Base-by-base conservation (phyloP, 192 early-diverging fungal species). In the Pilobolus umbonatus region DNA sequence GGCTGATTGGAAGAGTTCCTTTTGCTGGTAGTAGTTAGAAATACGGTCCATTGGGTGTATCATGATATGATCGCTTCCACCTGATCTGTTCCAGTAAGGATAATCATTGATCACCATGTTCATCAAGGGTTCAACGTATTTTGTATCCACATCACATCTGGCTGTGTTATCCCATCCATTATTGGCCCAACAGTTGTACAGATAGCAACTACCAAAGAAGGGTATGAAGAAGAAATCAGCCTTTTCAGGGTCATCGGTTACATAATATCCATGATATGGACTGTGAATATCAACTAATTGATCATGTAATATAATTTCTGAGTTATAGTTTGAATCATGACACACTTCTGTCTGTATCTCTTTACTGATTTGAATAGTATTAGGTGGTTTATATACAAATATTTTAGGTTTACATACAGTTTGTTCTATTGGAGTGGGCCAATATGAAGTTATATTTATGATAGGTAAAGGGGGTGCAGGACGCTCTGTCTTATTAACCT, bases 201-300 rank as follows among this genome's bases (percentile, higher is more conserved):
- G 46, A 40, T 70, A 79, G 45, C 71, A 75, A 40, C 64, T 57
- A 10, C 73, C 77, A 55, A 75, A 61, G 40, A 79, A 79, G 9
- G 73, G 77, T 8, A 79, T 68, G 40, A 68, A 79, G 36, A 75
- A 79, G 36, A 73, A 64, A 42, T 71, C 65, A 8, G 73, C 76
- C 50, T 72, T 68, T 29, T 66, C 61, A 1, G 77, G 73, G 55
- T 75, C 56, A 26, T 79, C 62, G 8, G 77, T 79, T 2, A 79
- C 70, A 61, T 75, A 79, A 25, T 71, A 64, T 25, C 75, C 68
- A 36, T 73, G 54, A 29, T 71, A 43, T 0, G 21, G 30, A 7
- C 65, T 67, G 7, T 26, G 44, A 12, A 65, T 65, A 42, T 75
- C 65, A 0, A 55, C 40, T n/a, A 75, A 63, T 42, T 69, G 56